Conservation (phyloP, 768 basidiomycete genomes). For the Trametes elegans region DNA sequence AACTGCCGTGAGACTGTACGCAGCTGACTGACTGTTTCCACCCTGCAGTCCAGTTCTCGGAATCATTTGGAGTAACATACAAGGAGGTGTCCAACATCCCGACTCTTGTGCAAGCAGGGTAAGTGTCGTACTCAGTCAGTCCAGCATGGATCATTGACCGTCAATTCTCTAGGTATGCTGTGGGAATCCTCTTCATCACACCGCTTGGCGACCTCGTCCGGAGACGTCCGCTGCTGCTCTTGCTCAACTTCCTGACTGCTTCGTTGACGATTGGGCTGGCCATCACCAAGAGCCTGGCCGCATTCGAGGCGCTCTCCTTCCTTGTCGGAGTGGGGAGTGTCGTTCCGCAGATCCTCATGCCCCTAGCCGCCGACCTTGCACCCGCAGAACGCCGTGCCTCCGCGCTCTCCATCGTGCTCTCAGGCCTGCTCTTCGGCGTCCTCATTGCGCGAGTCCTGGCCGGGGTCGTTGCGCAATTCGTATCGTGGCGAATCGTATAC, state of each 20-base stretch:
- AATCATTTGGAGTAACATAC: conserved; percentile 40
- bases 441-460: conserved; percentile 73
- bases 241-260: conserved; percentile 51
- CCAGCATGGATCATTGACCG: no score
- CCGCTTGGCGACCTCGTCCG: conserved; percentile 85
- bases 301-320: conserved; percentile 68
- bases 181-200: conserved; percentile 55
- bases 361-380: conserved; percentile 79
- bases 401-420: conserved; percentile 71
- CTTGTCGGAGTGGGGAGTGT: conserved; percentile 71
- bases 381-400: conserved; percentile 68
- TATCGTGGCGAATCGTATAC: conserved; percentile 72
- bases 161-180: conserved; percentile 24
- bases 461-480: conserved; percentile 72
- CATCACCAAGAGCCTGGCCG: conserved; percentile 53
- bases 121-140: no score
- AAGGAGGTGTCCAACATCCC: conserved; percentile 49
- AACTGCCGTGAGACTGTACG: neutral
- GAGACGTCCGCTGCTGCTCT: conserved; percentile 65
- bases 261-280: conserved; percentile 71
- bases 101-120: conserved; percentile 69
- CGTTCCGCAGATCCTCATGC: conserved; percentile 71
- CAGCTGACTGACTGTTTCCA: neutral
- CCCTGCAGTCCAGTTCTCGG: conserved; percentile 24
- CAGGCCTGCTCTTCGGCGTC: conserved; percentile 66